Conservation (phyloP, 768 basidiomycete species). For the Psilocybe cyanescens region DNA sequence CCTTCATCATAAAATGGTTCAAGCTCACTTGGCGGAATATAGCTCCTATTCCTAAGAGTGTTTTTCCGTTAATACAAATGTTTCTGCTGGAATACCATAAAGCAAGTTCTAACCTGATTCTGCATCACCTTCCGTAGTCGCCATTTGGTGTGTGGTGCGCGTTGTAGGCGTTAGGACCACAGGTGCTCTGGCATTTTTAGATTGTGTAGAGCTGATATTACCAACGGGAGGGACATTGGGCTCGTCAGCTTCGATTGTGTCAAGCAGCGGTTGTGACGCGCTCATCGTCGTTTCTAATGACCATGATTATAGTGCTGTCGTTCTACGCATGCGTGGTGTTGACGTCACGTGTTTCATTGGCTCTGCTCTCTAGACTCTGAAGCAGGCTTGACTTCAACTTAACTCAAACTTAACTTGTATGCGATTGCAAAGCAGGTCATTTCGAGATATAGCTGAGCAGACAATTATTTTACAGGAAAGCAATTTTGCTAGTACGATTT, state of each 20-base stretch:
- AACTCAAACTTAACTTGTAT: neutral
- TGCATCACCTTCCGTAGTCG: conserved; percentile 64
- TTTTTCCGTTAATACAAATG: neutral
- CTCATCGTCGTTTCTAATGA: conserved; percentile 47
- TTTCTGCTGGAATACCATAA: neutral
- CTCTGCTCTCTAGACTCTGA: too few species aligned
- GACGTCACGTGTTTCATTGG: conserved; percentile 1
- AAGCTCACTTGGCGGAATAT: conserved; percentile 73
- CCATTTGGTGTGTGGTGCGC: conserved; percentile 44
- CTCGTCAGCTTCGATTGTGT: conserved; percentile 91
- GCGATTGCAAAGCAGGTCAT: neutral
- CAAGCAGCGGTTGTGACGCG: conserved; percentile 64
- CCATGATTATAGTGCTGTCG: neutral
- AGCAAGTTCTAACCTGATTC: conserved; percentile 65
- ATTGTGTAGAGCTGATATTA: conserved; percentile 33
- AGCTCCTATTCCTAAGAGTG: conserved; percentile 60
- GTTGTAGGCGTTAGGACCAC: conserved; percentile 65
- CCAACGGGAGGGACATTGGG: conserved; percentile 38
- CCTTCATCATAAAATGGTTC: conserved; percentile 12
- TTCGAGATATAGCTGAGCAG: too few species aligned
- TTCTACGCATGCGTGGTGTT: neutral
- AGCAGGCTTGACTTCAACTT: too few species aligned
- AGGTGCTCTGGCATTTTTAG: conserved; percentile 35
- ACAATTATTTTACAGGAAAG: neutral
- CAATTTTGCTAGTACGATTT: neutral